Evolutionary conservation across 176 grass and related monocot genomes (phyloP).

Genomic region (Stipa capillata): DNA sequence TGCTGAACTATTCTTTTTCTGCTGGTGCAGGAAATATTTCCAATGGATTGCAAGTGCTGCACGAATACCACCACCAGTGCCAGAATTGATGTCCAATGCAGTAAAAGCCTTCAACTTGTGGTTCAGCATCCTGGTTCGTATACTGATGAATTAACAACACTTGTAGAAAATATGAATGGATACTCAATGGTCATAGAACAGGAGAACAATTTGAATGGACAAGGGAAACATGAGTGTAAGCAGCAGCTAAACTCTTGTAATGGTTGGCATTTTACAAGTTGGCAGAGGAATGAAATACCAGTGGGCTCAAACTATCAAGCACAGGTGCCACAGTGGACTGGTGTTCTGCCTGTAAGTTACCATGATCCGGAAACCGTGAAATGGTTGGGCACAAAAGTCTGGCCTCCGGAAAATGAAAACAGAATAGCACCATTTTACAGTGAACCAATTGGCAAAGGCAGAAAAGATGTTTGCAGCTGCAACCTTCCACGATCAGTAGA

Average conservation of each 20-base stretch:
- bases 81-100: neutral
- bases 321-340: conserved; percentile 46
- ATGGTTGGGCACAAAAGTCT: conserved; percentile 61
- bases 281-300: conserved; percentile 21
- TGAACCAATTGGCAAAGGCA: conserved; percentile 42
- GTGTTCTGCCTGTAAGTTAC: conserved; percentile 19
- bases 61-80: conserved; percentile 1
- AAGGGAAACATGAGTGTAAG: neutral
- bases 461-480: conserved; percentile 42
- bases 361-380: conserved; percentile 29
- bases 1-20: conserved; percentile 6
- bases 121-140: neutral
- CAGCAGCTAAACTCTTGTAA: conserved; percentile 12
- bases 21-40: conserved; percentile 25
- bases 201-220: neutral
- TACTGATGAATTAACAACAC: neutral
- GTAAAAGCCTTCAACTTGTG: neutral
- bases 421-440: neutral
- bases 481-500: conserved; percentile 37
- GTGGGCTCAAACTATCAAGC: conserved; percentile 33
- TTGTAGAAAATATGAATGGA: conserved; percentile 7
- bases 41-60: conserved; percentile 14
- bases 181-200: neutral
- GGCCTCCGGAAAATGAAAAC: conserved; percentile 39
- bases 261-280: conserved; percentile 29